Evolutionary conservation across 305 asterid species (phyloP).

Genomic region (Striga hermonthica): DNA sequence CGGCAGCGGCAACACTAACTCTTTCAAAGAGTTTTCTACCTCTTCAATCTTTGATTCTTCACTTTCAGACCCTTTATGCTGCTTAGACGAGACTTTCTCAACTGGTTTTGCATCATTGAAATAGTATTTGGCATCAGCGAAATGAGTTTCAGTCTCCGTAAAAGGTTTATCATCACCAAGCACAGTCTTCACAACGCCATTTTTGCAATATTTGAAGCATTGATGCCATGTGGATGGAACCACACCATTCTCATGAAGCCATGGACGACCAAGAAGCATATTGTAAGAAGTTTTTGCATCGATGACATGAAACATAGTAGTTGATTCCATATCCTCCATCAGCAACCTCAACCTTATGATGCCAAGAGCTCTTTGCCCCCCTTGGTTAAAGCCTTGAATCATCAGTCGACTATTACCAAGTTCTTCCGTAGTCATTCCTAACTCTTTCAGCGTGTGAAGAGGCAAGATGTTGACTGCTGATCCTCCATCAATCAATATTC

Average conservation of each 20-base stretch:
- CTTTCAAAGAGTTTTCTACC: not conserved
- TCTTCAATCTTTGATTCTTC: no score
- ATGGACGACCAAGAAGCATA: not conserved
- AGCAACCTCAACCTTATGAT: not conserved
- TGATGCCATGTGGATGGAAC: not conserved
- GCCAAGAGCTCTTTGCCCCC: not conserved
- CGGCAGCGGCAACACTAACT: not conserved
- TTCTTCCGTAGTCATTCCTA: not conserved
- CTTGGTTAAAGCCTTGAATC: slow-evolving; percentile 1
- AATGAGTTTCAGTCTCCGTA: not conserved
- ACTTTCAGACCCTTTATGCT: no score
- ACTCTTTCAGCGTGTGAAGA: not conserved
- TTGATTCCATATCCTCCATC: not conserved
- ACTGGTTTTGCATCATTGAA: not conserved
- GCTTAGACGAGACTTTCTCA: not conserved
- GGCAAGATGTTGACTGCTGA: not conserved
- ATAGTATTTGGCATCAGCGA: not conserved
- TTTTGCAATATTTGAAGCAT: slow-evolving; percentile 1
- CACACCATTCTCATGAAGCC: not conserved
- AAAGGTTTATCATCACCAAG: not conserved
- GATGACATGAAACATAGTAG: not conserved
- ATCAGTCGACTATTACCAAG: not conserved
- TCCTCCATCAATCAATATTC: not conserved
- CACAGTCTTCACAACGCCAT: not conserved
- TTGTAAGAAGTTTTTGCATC: not conserved